Base-by-base conservation (phyloP, 805 yeast genomes). In the Barnettozyma botsteinii region DNA sequence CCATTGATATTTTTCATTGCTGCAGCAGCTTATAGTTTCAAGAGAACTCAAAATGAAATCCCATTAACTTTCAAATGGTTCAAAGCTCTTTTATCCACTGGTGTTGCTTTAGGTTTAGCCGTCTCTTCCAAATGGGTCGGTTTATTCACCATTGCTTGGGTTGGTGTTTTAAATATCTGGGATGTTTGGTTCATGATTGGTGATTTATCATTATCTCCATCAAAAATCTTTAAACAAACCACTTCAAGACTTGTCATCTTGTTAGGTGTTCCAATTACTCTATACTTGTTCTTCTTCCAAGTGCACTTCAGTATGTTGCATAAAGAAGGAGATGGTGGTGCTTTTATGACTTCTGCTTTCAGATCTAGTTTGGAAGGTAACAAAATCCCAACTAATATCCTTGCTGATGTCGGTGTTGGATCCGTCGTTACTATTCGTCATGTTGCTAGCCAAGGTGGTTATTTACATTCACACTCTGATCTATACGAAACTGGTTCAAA, bases 81-180 rank as follows among this genome's bases (percentile, higher is more conserved):
- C 56, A 78, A 72, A 54, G 62, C 78, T n/a, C 61, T 85, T 49
- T 21, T 77, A 22, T 69, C 79, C n/a, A 70, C 85, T 31, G 85
- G 84, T 50, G 57, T 80, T 38, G 77, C 79, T n/a, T 63, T 84
- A 42, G 94, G 93, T 38, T 66, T 83, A 42, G 83, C 93, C 4
- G 63, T 79, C 17, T 74, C 84, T 19, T 77, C 89, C 24, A 85
- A 85, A 61, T 84, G 93, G 93, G 93, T 84, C 33, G 94, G 94
- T 46, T 63, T 84, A 29, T 84, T 84, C 64, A 85, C 94, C 15
- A 57, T 85, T 42, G 82, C 82, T 4, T 85, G 91, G 91, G 72
- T 79, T 44, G 94, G 93, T 38, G 38, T 70, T 3, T 59, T 73
- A 42, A 81, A 83, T 54, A 57, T 73, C 14, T 66, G 72, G 58